Conservation (phyloP, 495 filamentous ascomycete species). For the Aspergillus mulundensis region DNA sequence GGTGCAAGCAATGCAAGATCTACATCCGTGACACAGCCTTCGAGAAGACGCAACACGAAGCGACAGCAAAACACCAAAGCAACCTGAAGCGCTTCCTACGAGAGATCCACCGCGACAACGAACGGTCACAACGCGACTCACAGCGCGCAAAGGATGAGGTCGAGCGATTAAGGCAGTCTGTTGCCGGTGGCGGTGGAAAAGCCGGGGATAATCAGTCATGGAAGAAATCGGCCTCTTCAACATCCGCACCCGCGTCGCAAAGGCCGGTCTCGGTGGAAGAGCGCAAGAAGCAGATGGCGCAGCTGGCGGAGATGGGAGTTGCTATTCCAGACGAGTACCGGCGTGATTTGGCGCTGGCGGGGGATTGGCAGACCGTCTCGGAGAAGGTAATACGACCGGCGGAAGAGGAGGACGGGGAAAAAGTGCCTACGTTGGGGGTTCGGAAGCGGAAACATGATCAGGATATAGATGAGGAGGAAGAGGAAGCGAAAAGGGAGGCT, state of each 20-base stretch:
- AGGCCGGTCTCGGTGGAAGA: slow-evolving; percentile 57
- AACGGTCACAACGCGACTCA: slow-evolving; percentile 71
- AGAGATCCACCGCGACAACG: slow-evolving; percentile 77
- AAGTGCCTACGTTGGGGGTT: slow-evolving; percentile 43
- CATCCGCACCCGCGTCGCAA: slow-evolving; percentile 17
- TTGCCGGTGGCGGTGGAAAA: slow-evolving; percentile 39
- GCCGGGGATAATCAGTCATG: slow-evolving; percentile 21
- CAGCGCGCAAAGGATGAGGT: slow-evolving; percentile 82
- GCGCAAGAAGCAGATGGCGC: slow-evolving; percentile 76
- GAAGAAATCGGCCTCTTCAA: slow-evolving; percentile 22
- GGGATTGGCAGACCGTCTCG: slow-evolving; percentile 78
- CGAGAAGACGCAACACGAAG: slow-evolving; percentile 85
- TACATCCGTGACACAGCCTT: slow-evolving; percentile 91
- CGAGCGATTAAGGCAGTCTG: slow-evolving; percentile 75
- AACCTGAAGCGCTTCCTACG: slow-evolving; percentile 86
- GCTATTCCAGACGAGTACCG: slow-evolving; percentile 76
- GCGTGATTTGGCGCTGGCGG: slow-evolving; percentile 78
- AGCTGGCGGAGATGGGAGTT: slow-evolving; percentile 84
- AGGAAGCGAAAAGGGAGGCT: slow-evolving; percentile 60
- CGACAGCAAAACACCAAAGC: slow-evolving; percentile 81
- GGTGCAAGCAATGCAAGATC: slow-evolving; percentile 95
- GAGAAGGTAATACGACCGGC: slow-evolving; percentile 46
- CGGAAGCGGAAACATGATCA: slow-evolving; percentile 64
- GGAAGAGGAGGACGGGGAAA: slow-evolving; percentile 34
- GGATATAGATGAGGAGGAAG: slow-evolving; percentile 45